Conservation (phyloP, 371 early-diverging fungal species). For the Basidiobolus meristosporus region DNA sequence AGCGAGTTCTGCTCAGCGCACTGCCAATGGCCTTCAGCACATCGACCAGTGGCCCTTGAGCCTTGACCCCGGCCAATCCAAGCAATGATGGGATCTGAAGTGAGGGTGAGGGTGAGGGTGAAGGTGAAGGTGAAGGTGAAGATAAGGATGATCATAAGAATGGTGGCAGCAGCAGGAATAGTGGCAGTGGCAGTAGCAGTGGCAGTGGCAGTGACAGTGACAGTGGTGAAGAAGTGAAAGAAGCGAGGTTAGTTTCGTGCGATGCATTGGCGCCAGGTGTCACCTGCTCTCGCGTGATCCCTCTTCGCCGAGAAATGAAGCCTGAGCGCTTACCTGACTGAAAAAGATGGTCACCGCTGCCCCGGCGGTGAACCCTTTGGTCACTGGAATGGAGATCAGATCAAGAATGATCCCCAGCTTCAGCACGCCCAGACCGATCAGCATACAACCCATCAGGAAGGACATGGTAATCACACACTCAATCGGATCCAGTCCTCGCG, state of each 20-base stretch:
- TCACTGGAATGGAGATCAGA: constrained; percentile 57
- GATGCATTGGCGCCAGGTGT: no score
- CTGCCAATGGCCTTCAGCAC: not conserved
- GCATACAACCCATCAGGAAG: constrained; percentile 36
- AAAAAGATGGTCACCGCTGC: constrained; percentile 59
- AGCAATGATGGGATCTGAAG: not conserved
- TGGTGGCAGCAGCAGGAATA: no score
- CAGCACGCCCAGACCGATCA: constrained; percentile 45
- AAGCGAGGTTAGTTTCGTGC: no score
- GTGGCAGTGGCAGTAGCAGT: no score
- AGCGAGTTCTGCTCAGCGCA: not conserved
- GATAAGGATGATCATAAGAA: no score
- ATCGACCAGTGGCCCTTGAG: not conserved
- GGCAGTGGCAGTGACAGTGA: no score
- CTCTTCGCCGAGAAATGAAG: no score
- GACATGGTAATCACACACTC: constrained; percentile 16
- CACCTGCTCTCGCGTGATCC: no score
- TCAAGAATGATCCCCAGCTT: constrained; percentile 64
- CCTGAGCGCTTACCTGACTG: constrained; percentile 6
- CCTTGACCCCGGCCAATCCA: not conserved
- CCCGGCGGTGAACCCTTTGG: constrained; percentile 56
- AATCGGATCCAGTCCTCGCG: no score
- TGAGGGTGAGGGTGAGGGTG: no score
- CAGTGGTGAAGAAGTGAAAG: no score
- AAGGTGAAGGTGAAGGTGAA: no score